phyloP scores from a whole-genome alignment of 805 yeast genomes.

The Starmera pachycereana region DNA sequence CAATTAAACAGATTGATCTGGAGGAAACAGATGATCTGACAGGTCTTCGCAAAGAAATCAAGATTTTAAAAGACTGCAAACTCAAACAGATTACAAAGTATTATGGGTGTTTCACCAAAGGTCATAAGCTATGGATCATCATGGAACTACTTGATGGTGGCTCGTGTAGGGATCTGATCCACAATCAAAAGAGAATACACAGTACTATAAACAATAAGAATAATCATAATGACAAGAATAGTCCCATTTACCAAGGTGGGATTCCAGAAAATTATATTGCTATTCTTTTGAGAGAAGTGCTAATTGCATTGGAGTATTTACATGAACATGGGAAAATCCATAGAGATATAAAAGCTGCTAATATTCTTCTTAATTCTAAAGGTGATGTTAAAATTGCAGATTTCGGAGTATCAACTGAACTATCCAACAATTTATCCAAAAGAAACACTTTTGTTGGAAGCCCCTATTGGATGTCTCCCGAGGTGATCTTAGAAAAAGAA shows the following conservation, averaged over 20 bases:
- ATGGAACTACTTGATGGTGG: slow-evolving; percentile 99
- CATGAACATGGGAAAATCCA: slow-evolving; percentile 80
- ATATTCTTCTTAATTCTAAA: slow-evolving; percentile 56
- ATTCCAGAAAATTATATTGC: slow-evolving; percentile 76
- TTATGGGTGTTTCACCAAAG: slow-evolving; percentile 76
- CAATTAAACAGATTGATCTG: slow-evolving; percentile 83
- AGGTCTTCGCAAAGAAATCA: slow-evolving; percentile 88
- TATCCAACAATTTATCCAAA: slow-evolving; percentile 53
- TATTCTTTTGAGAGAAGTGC: slow-evolving; percentile 69
- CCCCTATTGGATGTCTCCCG: slow-evolving; percentile 99
- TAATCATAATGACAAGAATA: no score
- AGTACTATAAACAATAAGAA: no score
- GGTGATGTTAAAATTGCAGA: slow-evolving; percentile 88
- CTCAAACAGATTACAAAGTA: slow-evolving; percentile 81
- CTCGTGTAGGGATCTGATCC: slow-evolving; percentile 59
- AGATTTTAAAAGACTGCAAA: slow-evolving; percentile 70
- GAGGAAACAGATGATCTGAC: slow-evolving; percentile 88
- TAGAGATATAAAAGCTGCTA: slow-evolving; percentile 91
- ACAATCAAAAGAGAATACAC: no score
- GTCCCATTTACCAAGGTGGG: slow-evolving; percentile 53
- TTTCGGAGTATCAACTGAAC: slow-evolving; percentile 89
- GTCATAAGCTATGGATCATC: slow-evolving; percentile 85
- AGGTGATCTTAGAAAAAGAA: slow-evolving; percentile 85
- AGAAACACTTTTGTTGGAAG: slow-evolving; percentile 68
- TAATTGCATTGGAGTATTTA: slow-evolving; percentile 59